Conservation (phyloP, 2,329 filamentous ascomycete genomes). For the Rosellinia necatrix region DNA sequence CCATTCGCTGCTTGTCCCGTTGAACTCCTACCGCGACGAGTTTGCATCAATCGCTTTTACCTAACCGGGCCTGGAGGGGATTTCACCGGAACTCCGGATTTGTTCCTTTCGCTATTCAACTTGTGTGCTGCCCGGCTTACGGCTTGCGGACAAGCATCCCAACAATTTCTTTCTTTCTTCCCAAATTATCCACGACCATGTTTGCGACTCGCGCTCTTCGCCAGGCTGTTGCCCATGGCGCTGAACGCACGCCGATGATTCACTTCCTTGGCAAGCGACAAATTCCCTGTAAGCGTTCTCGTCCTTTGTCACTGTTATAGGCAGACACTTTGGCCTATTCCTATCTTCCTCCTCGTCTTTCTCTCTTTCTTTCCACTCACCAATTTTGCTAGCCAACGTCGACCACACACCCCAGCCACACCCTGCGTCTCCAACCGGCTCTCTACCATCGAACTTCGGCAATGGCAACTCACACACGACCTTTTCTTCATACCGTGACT, state of each 20-base stretch:
- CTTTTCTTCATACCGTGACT: slow-evolving; percentile 78
- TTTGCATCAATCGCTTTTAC: not conserved
- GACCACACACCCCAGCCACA: slow-evolving; percentile 77
- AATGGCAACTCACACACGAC: slow-evolving; percentile 56
- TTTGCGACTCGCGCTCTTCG: slow-evolving; percentile 61
- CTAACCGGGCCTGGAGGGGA: not conserved
- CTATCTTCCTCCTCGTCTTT: not conserved
- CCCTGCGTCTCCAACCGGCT: slow-evolving; percentile 69
- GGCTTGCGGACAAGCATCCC: not conserved
- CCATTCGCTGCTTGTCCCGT: not conserved
- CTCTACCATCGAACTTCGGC: slow-evolving; percentile 62
- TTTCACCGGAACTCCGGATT: not conserved
- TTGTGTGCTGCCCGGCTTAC: too few species aligned
- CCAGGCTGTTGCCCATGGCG: slow-evolving; percentile 62
- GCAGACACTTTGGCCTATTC: not conserved
- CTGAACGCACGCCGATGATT: slow-evolving; percentile 65
- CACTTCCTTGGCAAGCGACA: slow-evolving; percentile 65
- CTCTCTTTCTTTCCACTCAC: slow-evolving; percentile 25
- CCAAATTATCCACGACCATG: slow-evolving; percentile 48
- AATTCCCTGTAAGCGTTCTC: slow-evolving; percentile 55
- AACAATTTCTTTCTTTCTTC: slow-evolving; percentile 6
- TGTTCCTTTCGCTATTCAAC: not conserved
- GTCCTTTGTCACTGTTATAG: not conserved
- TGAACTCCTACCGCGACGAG: not conserved
- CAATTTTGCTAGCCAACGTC: slow-evolving; percentile 58